These are phyloP conservation scores for Fusarium acutatum DNA, from an alignment of 2,329 filamentous ascomycete species.

Conservation along the genomic window DNA sequence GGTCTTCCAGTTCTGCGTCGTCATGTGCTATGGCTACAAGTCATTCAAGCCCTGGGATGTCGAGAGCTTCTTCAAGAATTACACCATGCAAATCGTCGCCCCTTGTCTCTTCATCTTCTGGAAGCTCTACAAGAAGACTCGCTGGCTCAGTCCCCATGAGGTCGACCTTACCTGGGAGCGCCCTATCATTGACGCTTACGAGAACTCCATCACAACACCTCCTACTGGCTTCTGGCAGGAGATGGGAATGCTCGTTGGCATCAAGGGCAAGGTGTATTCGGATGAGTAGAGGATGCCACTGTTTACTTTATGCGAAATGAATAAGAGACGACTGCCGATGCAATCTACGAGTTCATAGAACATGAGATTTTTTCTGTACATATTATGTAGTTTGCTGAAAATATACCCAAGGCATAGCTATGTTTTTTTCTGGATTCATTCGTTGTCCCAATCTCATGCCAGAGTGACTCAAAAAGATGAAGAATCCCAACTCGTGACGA, in stretches of 20 bases:
- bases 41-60: slow-evolving; percentile 60
- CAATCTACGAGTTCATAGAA: slow-evolving; percentile 25
- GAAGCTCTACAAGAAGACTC: slow-evolving; percentile 71
- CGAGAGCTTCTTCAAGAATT: slow-evolving; percentile 60
- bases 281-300: neutral
- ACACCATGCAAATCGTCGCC: slow-evolving; percentile 65
- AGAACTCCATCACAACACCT: slow-evolving; percentile 57
- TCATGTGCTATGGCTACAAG: slow-evolving; percentile 65
- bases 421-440: slow-evolving; percentile 2
- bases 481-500: too few species aligned
- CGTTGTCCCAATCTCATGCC: too few species aligned
- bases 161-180: slow-evolving; percentile 68
- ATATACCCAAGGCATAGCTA: slow-evolving; percentile 39
- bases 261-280: slow-evolving; percentile 12
- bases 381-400: slow-evolving; percentile 19
- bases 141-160: slow-evolving; percentile 60
- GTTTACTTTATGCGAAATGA: neutral
- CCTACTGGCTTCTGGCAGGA: slow-evolving; percentile 66
- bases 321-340: neutral
- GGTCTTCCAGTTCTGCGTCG: slow-evolving; percentile 52
- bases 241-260: slow-evolving; percentile 46
- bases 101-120: slow-evolving; percentile 65
- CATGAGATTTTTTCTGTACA: slow-evolving; percentile 13
- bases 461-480: neutral
- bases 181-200: slow-evolving; percentile 67